Evolutionary conservation across 176 grass and related monocot genomes (phyloP).

Genomic region (Lolium rigidum): DNA sequence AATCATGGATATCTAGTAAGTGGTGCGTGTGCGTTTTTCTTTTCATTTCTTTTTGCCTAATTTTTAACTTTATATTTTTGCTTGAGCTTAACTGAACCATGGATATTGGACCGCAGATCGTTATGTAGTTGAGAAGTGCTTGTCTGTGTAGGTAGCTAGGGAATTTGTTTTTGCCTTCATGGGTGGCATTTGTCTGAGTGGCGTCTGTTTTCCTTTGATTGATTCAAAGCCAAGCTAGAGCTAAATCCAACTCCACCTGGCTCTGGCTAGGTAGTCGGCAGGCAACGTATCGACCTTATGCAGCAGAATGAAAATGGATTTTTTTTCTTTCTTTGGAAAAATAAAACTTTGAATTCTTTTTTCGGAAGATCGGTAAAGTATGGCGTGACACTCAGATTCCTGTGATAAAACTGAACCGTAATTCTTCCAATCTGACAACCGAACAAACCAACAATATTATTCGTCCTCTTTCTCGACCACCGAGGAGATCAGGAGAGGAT

Average conservation of each 20-base stretch:
- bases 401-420: neutral
- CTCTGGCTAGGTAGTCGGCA: conserved; percentile 3
- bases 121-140: conserved; percentile 40
- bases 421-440: neutral
- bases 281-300: neutral
- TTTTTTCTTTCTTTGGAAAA: too few relatives aligned
- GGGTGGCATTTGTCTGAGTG: neutral
- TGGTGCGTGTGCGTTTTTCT: conserved; percentile 34
- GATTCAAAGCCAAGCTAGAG: conserved; percentile 43
- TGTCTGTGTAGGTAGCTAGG: conserved; percentile 14
- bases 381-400: neutral
- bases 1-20: conserved; percentile 36
- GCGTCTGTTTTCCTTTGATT: conserved; percentile 1
- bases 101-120: neutral
- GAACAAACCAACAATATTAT: neutral
- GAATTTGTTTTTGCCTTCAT: conserved; percentile 2
- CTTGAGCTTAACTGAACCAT: conserved; percentile 24
- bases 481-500: conserved; percentile 16
- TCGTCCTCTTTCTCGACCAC: neutral
- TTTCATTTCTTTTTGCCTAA: conserved; percentile 4
- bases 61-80: neutral
- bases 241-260: conserved; percentile 5
- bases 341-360: too few relatives aligned
- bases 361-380: neutral
- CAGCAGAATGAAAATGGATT: neutral